Conservation (phyloP, 2,329 filamentous ascomycete species). For the Fragosphaeria purpurea region DNA sequence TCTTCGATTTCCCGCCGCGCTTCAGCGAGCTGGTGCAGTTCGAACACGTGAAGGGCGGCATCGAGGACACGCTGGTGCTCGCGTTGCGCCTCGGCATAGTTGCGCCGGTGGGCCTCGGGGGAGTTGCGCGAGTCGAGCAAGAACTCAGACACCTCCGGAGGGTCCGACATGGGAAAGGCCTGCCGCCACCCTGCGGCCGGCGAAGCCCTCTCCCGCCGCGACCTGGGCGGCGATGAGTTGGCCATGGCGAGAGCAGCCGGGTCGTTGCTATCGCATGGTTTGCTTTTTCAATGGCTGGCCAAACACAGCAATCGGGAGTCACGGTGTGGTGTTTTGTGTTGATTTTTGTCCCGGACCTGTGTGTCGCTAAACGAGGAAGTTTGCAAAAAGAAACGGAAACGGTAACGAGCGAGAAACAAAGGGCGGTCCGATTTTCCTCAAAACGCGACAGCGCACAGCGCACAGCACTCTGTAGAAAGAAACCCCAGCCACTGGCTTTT, state of each 20-base stretch:
- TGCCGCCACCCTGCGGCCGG: slow-evolving; percentile 2
- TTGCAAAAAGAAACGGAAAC: neutral
- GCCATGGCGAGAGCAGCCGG: slow-evolving; percentile 14
- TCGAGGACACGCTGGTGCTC: slow-evolving; percentile 20
- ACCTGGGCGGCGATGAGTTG: slow-evolving; percentile 19
- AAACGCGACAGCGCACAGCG: no score
- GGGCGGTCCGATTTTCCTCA: no score
- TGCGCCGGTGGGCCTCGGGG: slow-evolving; percentile 20
- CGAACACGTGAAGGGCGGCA: slow-evolving; percentile 14
- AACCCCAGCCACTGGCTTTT: no score
- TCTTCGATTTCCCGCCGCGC: slow-evolving; percentile 16
- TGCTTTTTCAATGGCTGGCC: no score
- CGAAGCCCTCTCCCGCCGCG: neutral
- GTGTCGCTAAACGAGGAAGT: no score
- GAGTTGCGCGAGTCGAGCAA: slow-evolving; percentile 22
- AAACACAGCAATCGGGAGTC: no score
- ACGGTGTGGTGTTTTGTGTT: no score
- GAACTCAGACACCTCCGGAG: slow-evolving; percentile 17
- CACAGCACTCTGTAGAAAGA: no score
- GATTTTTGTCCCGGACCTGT: no score
- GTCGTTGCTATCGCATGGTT: neutral
- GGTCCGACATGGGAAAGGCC: slow-evolving; percentile 6
- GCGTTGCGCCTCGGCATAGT: slow-evolving; percentile 19
- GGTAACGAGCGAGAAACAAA: neutral
- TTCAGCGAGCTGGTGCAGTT: slow-evolving; percentile 16